A percentile compares a stretch with the other conserved stretches of the same genome.
phyloP scores from a whole-genome alignment of 805 yeast genomes.

The Martiniozyma abietophila region DNA sequence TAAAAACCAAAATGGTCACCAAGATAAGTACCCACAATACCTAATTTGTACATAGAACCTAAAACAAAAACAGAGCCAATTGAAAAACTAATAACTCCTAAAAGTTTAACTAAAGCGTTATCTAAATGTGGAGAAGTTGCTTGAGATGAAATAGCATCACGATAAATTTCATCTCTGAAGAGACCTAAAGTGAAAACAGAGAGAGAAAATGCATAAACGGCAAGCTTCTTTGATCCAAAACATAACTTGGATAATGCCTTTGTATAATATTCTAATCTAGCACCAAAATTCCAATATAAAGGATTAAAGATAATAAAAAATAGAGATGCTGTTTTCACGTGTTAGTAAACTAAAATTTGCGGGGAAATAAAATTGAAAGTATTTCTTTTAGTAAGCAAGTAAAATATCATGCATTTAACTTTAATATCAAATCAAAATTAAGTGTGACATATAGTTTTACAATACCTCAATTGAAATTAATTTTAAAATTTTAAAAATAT shows the following conservation, averaged over 20 bases:
- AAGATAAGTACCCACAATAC: slow-evolving; percentile 91
- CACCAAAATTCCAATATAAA: slow-evolving; percentile 89
- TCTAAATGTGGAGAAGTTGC: slow-evolving; percentile 51
- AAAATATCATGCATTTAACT: too few species aligned
- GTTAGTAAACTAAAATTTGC: too few species aligned
- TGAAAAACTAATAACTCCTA: slow-evolving; percentile 48
- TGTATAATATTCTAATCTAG: slow-evolving; percentile 75
- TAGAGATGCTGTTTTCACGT: slow-evolving; percentile 42
- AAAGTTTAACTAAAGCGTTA: slow-evolving; percentile 24
- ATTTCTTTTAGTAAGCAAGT: too few species aligned
- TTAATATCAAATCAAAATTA: too few species aligned
- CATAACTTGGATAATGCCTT: slow-evolving; percentile 67
- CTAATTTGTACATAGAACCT: slow-evolving; percentile 83
- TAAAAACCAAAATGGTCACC: slow-evolving; percentile 97
- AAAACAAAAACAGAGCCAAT: slow-evolving; percentile 75
- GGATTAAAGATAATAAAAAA: slow-evolving; percentile 83
- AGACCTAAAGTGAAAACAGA: slow-evolving; percentile 83
- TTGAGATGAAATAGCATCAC: slow-evolving; percentile 63
- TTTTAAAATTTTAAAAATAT: too few species aligned
- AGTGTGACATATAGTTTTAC: too few species aligned
- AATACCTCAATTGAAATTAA: too few species aligned
- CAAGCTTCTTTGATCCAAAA: slow-evolving; percentile 55
- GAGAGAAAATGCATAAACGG: slow-evolving; percentile 78
- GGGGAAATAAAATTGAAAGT: too few species aligned
- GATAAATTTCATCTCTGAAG: slow-evolving; percentile 66